Percentiles rank a stretch among this genome's conserved stretches.
phyloP scores from a whole-genome alignment of 225 moss, liverwort and hornwort genomes.

The Physcomitrellopsis africana region DNA sequence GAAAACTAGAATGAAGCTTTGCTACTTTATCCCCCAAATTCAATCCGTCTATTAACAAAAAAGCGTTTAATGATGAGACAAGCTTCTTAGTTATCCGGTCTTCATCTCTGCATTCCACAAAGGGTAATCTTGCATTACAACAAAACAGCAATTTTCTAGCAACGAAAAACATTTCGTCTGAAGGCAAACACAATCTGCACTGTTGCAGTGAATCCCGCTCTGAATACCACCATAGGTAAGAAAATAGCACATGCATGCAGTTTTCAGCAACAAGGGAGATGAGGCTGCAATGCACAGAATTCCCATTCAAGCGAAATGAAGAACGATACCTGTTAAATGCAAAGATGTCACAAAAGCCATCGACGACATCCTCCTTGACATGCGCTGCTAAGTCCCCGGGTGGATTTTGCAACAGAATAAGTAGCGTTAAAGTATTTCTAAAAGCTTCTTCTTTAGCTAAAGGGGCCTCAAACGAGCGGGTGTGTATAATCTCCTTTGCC shows the following conservation, averaged over 20 bases:
- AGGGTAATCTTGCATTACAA: constrained; percentile 14
- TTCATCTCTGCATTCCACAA: constrained; percentile 71
- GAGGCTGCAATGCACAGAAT: constrained; percentile 12
- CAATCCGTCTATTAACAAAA: constrained; percentile 76
- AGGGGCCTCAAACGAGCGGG: constrained; percentile 51
- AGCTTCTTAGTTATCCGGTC: constrained; percentile 94
- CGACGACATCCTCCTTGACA: constrained; percentile 63
- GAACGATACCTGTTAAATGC: constrained; percentile 59
- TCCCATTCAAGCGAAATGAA: constrained; percentile 1
- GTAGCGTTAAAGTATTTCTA: constrained; percentile 74
- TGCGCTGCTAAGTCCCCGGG: constrained; percentile 81
- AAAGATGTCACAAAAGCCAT: constrained; percentile 80
- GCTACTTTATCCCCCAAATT: constrained; percentile 77
- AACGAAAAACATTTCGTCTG: neutral
- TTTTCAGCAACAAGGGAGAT: constrained; percentile 5
- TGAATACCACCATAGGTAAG: neutral
- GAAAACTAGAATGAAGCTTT: constrained; percentile 71
- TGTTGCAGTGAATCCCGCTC: constrained; percentile 3
- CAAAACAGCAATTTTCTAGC: constrained; percentile 6
- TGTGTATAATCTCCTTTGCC: constrained; percentile 67
- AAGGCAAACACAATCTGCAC: constrained; percentile 10
- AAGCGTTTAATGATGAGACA: constrained; percentile 78
- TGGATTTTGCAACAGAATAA: constrained; percentile 76
- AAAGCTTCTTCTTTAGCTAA: constrained; percentile 86
- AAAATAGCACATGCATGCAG: constrained; percentile 2